Conservation (phyloP, 2,329 filamentous ascomycete species). For the Penicillium sp. region DNA sequence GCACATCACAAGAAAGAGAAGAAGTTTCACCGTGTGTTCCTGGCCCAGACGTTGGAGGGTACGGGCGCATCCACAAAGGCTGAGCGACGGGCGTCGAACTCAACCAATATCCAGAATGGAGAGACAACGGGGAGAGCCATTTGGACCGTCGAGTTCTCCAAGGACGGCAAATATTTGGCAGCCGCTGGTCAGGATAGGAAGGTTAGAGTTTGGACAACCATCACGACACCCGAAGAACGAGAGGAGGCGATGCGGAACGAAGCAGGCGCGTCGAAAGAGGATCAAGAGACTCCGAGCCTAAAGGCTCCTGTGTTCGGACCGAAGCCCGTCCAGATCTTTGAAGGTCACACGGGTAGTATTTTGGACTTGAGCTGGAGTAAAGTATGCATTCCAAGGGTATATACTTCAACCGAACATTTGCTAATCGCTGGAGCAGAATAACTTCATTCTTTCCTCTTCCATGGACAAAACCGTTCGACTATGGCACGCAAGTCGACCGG, state of each 20-base stretch:
- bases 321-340: slow-evolving; percentile 74
- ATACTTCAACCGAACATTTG: background rate
- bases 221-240: slow-evolving; percentile 78
- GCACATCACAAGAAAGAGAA: slow-evolving; percentile 75
- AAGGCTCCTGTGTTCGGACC: slow-evolving; percentile 87
- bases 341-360: slow-evolving; percentile 80
- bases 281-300: slow-evolving; percentile 58
- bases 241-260: slow-evolving; percentile 70
- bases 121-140: slow-evolving; percentile 61
- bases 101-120: slow-evolving; percentile 21
- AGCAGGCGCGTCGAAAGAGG: slow-evolving; percentile 48
- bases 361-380: slow-evolving; percentile 97
- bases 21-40: slow-evolving; percentile 83
- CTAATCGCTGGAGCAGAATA: slow-evolving; percentile 59
- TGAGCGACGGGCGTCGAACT: slow-evolving; percentile 30
- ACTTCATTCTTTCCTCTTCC: slow-evolving; percentile 89
- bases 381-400: slow-evolving; percentile 35
- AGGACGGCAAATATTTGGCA: slow-evolving; percentile 85
- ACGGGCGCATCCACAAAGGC: slow-evolving; percentile 42
- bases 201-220: slow-evolving; percentile 84
- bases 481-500: slow-evolving; percentile 82
- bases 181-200: slow-evolving; percentile 87
- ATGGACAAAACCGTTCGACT: slow-evolving; percentile 97
- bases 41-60: slow-evolving; percentile 84
- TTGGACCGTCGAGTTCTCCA: slow-evolving; percentile 91